Evolutionary conservation across 768 basidiomycete species (phyloP), one percentile per base, ranked within the genome.

Genomic region (Rhizopogon sp.): DNA sequence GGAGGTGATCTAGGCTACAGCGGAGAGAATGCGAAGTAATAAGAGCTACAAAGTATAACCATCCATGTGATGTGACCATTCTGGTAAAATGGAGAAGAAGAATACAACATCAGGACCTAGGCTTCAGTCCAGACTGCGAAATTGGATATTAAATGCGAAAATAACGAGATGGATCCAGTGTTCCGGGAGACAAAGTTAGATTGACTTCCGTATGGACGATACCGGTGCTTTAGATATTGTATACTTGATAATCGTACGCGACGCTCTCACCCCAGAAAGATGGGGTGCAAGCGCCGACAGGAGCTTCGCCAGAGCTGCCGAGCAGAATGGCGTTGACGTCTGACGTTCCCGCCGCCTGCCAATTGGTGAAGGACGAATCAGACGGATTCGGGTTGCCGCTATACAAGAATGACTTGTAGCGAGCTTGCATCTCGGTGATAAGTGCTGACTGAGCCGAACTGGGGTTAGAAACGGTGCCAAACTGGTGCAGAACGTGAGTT

Each of bases 201-300:
- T 35, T 6, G 29, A 25, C 1, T 25, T 37, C 22, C 9, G 22
- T 22, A 49, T 6, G 14, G 20, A 40, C n/a, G 39, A 8, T 40
- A 6, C n/a, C 8, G n/a, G 47, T 6, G 9, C 33, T 58, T 33
- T 72, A 79, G 58, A 77, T 70, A 60, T 69, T 62, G 58, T 71
- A 88, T 50, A 82, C 70, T 66, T 90, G 88, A 69, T 90, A 90
- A 71, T 90, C 89, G 63, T 83, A 92, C 37, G 72, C 72, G 28
- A 85, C 81, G 16, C 62, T 68, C 9, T 69, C 60, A 20, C 89
- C 89, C 87, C 88, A 90, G 71, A 88, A 88, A 49, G 66, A 73
- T 25, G 83, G 78, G 54, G 72, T 74, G 63, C 88, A 91, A 13
- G 84, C 83, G 51, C 82, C 84, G 31, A 78, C 68, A 39, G 77